These are phyloP conservation scores for Globisporangium cederbergense DNA, from an alignment of 352 stramenopile species.

Conservation along the genomic window DNA sequence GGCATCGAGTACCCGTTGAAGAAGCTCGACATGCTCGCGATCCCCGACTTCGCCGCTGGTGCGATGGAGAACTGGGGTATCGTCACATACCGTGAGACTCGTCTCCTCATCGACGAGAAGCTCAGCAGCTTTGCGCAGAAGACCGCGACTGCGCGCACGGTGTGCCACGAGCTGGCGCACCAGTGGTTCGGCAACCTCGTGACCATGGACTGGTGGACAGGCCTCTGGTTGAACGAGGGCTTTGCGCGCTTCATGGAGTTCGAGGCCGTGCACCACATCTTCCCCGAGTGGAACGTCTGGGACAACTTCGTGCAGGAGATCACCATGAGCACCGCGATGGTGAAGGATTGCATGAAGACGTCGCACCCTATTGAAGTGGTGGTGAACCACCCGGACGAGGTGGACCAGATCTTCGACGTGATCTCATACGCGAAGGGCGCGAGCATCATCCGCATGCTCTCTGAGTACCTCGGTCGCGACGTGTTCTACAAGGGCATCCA, in stretches of 20 bases:
- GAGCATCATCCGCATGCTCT: slow-evolving; percentile 78
- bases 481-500: slow-evolving; percentile 86
- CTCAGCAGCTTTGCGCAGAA: slow-evolving; percentile 67
- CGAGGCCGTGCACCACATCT: slow-evolving; percentile 89
- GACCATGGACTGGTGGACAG: slow-evolving; percentile 98
- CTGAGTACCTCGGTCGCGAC: slow-evolving; percentile 68
- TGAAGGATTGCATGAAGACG: slow-evolving; percentile 90
- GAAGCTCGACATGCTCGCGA: slow-evolving; percentile 98
- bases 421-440: slow-evolving; percentile 95
- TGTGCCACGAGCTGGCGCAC: slow-evolving; percentile 98
- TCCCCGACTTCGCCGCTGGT: slow-evolving; percentile 95
- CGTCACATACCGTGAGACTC: slow-evolving; percentile 96
- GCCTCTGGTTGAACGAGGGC: slow-evolving; percentile 97
- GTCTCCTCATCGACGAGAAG: slow-evolving; percentile 84
- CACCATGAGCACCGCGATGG: slow-evolving; percentile 79
- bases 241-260: slow-evolving; percentile 98
- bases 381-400: slow-evolving; percentile 92
- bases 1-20: slow-evolving; percentile 93
- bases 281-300: slow-evolving; percentile 96
- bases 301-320: slow-evolving; percentile 92
- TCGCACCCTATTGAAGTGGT: slow-evolving; percentile 95
- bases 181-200: slow-evolving; percentile 98
- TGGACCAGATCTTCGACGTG: slow-evolving; percentile 98
- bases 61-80: slow-evolving; percentile 96
- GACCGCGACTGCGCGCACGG: slow-evolving; percentile 88